Base-by-base conservation (phyloP, 805 yeast genomes). In the Cyberlindnera xishuangbannaensis region DNA sequence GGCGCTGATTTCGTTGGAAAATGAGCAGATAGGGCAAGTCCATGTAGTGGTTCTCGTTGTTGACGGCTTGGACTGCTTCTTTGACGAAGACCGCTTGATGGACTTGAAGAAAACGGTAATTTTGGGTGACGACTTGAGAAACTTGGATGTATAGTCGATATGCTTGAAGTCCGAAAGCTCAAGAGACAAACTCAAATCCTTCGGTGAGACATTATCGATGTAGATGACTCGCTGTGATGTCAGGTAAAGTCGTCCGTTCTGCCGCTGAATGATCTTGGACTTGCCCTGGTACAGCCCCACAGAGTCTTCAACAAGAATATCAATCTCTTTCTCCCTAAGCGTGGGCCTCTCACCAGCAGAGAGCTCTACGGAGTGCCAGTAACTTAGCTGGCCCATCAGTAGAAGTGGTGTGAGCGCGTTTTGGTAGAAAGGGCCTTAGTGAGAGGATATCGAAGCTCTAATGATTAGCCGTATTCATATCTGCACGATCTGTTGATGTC, bases 1-100 rank as follows among this genome's bases (percentile, higher is more conserved):
- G 7, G 53, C 44, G 7, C 55, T 51, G 4, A 71, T 44, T 9
- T 53, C 56, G 49, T 86, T 85, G 17, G 78, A 65, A 51, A 66
- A 83, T n/a, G 76, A 74, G 56, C 98, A 90, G 4, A 92, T 88
- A n/a, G 82, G 80, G 55, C 98, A 90, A 2, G 71, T 69, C 98
- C 98, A 90, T 19, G 35, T 40, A 2, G 41, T 43, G n/a, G 37
- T 25, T 18, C 26, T 36, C 9, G 29, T 24, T 15, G 28, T 37
- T 25, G 31, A 28, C 10, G 26, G 17, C 7, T 15, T 24, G 7
- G 28, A 18, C 13, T 15, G 31, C 27, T 34, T 22, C 16, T 29
- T 31, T 31, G 33, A 15, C n/a, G 21, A 15, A n/a, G 27, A 15
- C 4, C 28, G 17, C 29, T 31, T 29, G 25, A 42, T 26, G 3